Conservation (phyloP, 2,329 filamentous ascomycete species). For the Calonectria pteridis region DNA sequence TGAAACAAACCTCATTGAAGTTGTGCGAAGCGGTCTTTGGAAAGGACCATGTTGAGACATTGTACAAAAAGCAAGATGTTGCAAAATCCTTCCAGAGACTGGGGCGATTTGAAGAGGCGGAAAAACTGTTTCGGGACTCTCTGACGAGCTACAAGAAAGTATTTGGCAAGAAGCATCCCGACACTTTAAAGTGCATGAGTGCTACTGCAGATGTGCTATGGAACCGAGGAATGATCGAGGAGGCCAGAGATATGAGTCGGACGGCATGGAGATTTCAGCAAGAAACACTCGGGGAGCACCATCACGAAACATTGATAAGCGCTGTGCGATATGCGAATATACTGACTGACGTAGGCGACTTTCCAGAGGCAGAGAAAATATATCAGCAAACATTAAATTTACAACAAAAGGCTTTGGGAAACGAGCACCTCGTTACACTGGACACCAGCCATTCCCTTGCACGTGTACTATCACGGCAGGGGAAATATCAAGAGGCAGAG, state of each 20-base stretch:
- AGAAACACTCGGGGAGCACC: neutral
- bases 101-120: constrained; percentile 35
- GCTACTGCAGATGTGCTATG: neutral
- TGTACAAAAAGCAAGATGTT: neutral
- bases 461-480: neutral
- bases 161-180: neutral
- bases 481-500: neutral
- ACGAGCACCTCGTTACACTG: constrained; percentile 6
- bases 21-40: neutral
- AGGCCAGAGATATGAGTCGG: constrained; percentile 28
- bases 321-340: neutral
- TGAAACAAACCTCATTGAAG: neutral
- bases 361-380: constrained; percentile 32
- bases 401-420: neutral
- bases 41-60: neutral
- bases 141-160: neutral
- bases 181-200: neutral
- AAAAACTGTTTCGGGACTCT: neutral
- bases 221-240: neutral
- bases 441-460: neutral
- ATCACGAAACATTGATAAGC: neutral
- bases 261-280: neutral
- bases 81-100: neutral
- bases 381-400: neutral
- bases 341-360: neutral